Percentiles rank a stretch among this genome's conserved stretches.
Evolutionary conservation across 208 protist genomes (phyloP).

Genomic region (Kentomonas sorsogonicus): DNA sequence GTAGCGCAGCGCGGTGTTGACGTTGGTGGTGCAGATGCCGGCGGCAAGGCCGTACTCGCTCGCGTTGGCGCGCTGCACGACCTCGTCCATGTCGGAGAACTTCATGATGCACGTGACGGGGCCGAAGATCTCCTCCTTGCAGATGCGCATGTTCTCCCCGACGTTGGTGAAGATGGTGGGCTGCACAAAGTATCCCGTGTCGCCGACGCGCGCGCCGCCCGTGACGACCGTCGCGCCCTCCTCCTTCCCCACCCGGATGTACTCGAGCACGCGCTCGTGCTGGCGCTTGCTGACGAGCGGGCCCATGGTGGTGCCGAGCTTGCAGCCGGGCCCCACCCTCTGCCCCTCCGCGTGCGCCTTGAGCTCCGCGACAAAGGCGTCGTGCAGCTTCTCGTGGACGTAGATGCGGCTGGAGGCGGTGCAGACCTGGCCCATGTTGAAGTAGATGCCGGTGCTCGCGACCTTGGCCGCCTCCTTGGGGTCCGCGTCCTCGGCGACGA

Average conservation of each 20-base stretch:
- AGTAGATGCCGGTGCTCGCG: conserved; percentile 59
- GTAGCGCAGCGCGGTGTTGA: conserved; percentile 62
- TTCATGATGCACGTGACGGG: conserved; percentile 82
- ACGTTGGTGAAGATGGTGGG: conserved; percentile 82
- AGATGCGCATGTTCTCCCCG: conserved; percentile 68
- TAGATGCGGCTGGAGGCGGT: conserved; percentile 79
- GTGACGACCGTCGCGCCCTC: conserved; percentile 66
- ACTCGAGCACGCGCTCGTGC: conserved; percentile 60
- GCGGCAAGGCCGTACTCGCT: conserved; percentile 83
- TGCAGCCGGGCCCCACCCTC: conserved; percentile 53
- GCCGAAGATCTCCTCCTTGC: conserved; percentile 87
- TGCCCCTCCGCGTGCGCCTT: conserved; percentile 39
- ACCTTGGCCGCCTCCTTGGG: conserved; percentile 53
- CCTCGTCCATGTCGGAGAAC: conserved; percentile 79
- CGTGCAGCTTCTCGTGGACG: conserved; percentile 76
- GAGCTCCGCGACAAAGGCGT: conserved; percentile 67
- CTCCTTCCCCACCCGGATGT: conserved; percentile 72
- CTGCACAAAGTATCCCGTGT: conserved; percentile 79
- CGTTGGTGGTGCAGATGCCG: conserved; percentile 65
- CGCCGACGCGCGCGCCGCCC: conserved; percentile 40
- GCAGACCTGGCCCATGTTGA: conserved; percentile 85
- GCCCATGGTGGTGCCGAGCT: conserved; percentile 43
- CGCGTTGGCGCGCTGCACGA: conserved; percentile 67
- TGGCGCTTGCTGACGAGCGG: conserved; percentile 69
- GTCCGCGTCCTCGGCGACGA: conserved; percentile 82